Percentiles rank a stretch among this genome's conserved stretches.
These are phyloP conservation scores for Zanthoxylum bungeanum DNA, from an alignment of 345 rosid genomes.

Conservation along the genomic window DNA sequence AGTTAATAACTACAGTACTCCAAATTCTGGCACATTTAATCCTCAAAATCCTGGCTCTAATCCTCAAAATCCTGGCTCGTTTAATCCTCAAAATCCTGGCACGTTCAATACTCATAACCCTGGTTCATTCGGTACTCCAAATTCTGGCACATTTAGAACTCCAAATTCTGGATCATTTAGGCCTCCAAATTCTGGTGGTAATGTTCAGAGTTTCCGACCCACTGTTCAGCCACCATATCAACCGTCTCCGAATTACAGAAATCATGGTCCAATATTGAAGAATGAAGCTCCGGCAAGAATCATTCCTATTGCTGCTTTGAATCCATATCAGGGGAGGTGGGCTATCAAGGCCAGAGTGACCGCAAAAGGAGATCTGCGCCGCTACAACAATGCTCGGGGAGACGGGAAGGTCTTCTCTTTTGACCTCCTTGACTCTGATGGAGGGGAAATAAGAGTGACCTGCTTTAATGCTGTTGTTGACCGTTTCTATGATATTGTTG, in stretches of 20 bases:
- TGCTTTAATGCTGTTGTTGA: conserved; percentile 89
- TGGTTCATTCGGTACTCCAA: background rate
- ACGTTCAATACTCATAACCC: background rate
- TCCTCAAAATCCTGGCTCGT: conserved; percentile 16
- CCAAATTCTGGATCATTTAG: background rate
- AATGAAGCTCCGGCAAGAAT: conserved; percentile 85
- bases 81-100: conserved; percentile 9
- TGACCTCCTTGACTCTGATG: conserved; percentile 90
- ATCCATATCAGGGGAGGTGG: conserved; percentile 93
- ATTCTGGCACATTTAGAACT: conserved; percentile 19
- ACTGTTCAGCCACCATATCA: conserved; percentile 77
- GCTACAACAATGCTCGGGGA: conserved; percentile 84
- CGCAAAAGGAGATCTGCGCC: conserved; percentile 84
- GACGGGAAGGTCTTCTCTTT: conserved; percentile 92
- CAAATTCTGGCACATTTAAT: conserved; percentile 43
- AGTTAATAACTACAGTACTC: conserved; percentile 22
- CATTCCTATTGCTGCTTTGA: conserved; percentile 76
- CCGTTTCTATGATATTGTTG: conserved; percentile 64
- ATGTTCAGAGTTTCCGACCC: conserved; percentile 47
- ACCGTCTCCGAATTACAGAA: conserved; percentile 71
- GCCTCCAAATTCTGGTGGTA: conserved; percentile 33
- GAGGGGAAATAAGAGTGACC: conserved; percentile 86
- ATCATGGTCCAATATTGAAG: conserved; percentile 76
- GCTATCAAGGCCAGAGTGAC: conserved; percentile 93
- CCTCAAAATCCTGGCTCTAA: conserved; percentile 12